Conservation (phyloP, 441 rosid genomes). For the Francoa sonchifolia region DNA sequence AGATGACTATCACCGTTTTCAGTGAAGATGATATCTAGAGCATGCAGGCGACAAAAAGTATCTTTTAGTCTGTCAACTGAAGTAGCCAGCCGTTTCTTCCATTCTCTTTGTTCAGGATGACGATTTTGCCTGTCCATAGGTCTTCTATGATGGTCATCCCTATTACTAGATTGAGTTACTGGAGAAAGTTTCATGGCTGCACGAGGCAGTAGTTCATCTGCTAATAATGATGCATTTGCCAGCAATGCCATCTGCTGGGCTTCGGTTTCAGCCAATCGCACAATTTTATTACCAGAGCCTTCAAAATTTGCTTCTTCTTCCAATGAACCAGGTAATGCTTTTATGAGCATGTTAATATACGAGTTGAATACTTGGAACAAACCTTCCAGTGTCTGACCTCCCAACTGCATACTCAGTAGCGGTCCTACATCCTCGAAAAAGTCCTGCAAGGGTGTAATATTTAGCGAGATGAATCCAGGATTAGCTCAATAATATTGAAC, state of each 20-base stretch:
- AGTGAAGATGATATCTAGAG: slow-evolving; percentile 85
- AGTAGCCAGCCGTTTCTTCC: slow-evolving; percentile 79
- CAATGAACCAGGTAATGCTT: slow-evolving; percentile 88
- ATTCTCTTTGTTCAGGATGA: slow-evolving; percentile 95
- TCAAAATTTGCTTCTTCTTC: slow-evolving; percentile 77
- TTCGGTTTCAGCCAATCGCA: slow-evolving; percentile 88
- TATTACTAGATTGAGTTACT: slow-evolving; percentile 38
- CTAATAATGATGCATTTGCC: slow-evolving; percentile 92
- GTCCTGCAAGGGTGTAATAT: slow-evolving; percentile 36
- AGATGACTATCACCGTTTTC: slow-evolving; percentile 96
- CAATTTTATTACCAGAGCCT: slow-evolving; percentile 74
- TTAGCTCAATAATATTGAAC: too few relatives aligned
- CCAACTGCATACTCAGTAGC: slow-evolving; percentile 91
- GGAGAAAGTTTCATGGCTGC: slow-evolving; percentile 95
- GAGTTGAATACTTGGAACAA: slow-evolving; percentile 89
- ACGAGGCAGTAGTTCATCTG: slow-evolving; percentile 95
- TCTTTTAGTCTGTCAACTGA: slow-evolving; percentile 85
- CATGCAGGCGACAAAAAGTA: slow-evolving; percentile 92
- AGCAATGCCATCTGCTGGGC: slow-evolving; percentile 90
- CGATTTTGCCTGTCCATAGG: slow-evolving; percentile 86
- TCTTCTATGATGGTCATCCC: slow-evolving; percentile 60
- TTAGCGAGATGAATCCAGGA: not conserved
- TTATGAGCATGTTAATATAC: slow-evolving; percentile 73
- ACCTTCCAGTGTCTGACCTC: slow-evolving; percentile 88
- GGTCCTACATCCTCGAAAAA: slow-evolving; percentile 98